These are phyloP conservation scores for Cicer chorassanicum DNA, from an alignment of 306 rosid genomes.

Conservation along the genomic window DNA sequence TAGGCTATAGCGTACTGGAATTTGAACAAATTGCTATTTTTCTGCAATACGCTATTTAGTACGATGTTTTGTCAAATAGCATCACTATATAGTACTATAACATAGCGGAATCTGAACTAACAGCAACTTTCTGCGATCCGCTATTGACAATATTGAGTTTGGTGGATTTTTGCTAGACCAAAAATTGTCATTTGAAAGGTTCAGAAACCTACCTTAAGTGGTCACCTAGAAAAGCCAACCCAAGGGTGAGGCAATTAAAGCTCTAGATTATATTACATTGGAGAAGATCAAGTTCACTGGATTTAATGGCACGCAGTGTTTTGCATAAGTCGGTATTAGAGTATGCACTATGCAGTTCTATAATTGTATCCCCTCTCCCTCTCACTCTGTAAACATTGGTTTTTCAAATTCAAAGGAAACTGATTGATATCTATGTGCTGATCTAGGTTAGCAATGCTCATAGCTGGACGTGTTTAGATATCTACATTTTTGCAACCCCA, in stretches of 20 bases:
- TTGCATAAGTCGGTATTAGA: slow-evolving; percentile 19
- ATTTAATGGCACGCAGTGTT: slow-evolving; percentile 8
- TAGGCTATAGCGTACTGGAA: too few relatives aligned
- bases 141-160: neutral
- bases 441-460: slow-evolving; percentile 80
- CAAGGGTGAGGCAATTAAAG: neutral
- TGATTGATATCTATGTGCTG: slow-evolving; percentile 41
- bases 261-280: neutral
- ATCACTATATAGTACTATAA: too few relatives aligned
- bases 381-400: neutral
- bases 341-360: slow-evolving; percentile 28
- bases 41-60: too few relatives aligned
- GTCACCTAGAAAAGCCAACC: neutral
- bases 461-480: slow-evolving; percentile 92
- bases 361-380: slow-evolving; percentile 11
- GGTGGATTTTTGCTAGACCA: slow-evolving; percentile 24
- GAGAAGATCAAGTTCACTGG: neutral
- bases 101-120: too few relatives aligned
- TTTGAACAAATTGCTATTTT: too few relatives aligned
- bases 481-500: slow-evolving; percentile 95
- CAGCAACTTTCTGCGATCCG: too few relatives aligned
- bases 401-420: slow-evolving; percentile 24
- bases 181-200: slow-evolving; percentile 22
- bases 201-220: slow-evolving; percentile 23
- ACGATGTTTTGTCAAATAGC: too few relatives aligned